phyloP scores from a whole-genome alignment of 768 basidiomycete genomes.

The Gymnopilus dilepis region DNA sequence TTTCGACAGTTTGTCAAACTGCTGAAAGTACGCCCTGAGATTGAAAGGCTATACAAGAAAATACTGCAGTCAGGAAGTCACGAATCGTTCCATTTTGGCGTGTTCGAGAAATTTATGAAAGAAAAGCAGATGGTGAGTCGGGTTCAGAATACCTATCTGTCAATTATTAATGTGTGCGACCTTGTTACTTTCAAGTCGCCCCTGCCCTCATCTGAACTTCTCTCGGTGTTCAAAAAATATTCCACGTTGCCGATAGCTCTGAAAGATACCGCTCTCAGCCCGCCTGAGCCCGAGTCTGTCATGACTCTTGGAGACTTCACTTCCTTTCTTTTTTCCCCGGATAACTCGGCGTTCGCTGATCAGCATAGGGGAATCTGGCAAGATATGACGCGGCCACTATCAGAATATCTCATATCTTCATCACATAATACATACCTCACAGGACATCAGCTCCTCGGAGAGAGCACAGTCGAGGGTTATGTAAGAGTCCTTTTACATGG shows the following conservation, averaged over 20 bases:
- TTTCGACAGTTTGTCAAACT: slow-evolving; percentile 87
- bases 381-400: slow-evolving; percentile 89
- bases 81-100: slow-evolving; percentile 43
- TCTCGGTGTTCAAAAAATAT: slow-evolving; percentile 45
- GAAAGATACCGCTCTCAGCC: neutral
- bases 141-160: neutral
- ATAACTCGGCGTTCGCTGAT: slow-evolving; percentile 66
- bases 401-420: slow-evolving; percentile 92
- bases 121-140: slow-evolving; percentile 52
- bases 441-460: slow-evolving; percentile 85
- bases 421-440: slow-evolving; percentile 95
- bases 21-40: slow-evolving; percentile 85
- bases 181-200: slow-evolving; percentile 37
- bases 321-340: slow-evolving; percentile 81
- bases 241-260: slow-evolving; percentile 26
- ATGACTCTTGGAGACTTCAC: slow-evolving; percentile 72
- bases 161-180: neutral
- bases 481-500: slow-evolving; percentile 88
- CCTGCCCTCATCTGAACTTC: slow-evolving; percentile 40
- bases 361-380: slow-evolving; percentile 56
- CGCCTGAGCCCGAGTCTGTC: slow-evolving; percentile 27
- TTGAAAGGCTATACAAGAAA: slow-evolving; percentile 67
- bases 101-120: slow-evolving; percentile 53
- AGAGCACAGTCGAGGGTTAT: slow-evolving; percentile 91
- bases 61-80: slow-evolving; percentile 33